A percentile compares a stretch with the other conserved stretches of the same genome.
Evolutionary conservation across 495 filamentous ascomycete genomes (phyloP).

Genomic region (Lasiosphaeriaceae sp.): DNA sequence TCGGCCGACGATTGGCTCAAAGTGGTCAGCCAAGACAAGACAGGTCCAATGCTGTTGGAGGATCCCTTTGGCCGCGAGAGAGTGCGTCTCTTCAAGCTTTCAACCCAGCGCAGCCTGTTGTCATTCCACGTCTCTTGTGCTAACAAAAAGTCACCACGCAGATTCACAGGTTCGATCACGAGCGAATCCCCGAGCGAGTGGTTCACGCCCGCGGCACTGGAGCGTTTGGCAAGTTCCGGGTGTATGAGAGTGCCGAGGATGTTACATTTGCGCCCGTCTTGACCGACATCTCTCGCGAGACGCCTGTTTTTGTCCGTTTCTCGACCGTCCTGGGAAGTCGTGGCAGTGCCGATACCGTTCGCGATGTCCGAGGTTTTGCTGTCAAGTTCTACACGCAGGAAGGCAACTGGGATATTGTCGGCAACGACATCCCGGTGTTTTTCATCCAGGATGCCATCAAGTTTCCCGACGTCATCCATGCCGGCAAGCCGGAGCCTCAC

Average conservation of each 20-base stretch:
- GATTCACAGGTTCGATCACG: slow-evolving; percentile 82
- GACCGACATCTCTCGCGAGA: slow-evolving; percentile 75
- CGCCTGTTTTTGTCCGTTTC: slow-evolving; percentile 77
- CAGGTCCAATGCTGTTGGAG: slow-evolving; percentile 75
- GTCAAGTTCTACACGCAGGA: slow-evolving; percentile 70
- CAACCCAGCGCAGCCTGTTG: too few species aligned
- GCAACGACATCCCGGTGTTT: slow-evolving; percentile 65
- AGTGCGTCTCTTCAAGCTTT: slow-evolving; percentile 37
- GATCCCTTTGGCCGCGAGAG: slow-evolving; percentile 77
- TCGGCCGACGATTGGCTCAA: slow-evolving; percentile 79
- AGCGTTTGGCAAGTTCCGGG: slow-evolving; percentile 79
- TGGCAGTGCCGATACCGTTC: slow-evolving; percentile 75
- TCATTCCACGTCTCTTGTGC: not conserved
- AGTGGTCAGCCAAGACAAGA: slow-evolving; percentile 53
- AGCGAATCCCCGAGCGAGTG: slow-evolving; percentile 83
- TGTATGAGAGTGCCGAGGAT: slow-evolving; percentile 66
- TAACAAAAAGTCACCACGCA: slow-evolving; percentile 20
- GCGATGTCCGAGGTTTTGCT: slow-evolving; percentile 79
- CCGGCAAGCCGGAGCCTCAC: slow-evolving; percentile 79
- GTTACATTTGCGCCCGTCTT: slow-evolving; percentile 68
- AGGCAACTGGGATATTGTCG: slow-evolving; percentile 60
- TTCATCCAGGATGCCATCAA: slow-evolving; percentile 72
- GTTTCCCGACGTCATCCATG: slow-evolving; percentile 73
- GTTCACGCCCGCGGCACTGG: slow-evolving; percentile 83
- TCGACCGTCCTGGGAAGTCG: slow-evolving; percentile 77